Percentiles rank a stretch among this genome's conserved stretches.
Evolutionary conservation across 495 filamentous ascomycete genomes (phyloP).

Genomic region (Trichoderma erinaceum): DNA sequence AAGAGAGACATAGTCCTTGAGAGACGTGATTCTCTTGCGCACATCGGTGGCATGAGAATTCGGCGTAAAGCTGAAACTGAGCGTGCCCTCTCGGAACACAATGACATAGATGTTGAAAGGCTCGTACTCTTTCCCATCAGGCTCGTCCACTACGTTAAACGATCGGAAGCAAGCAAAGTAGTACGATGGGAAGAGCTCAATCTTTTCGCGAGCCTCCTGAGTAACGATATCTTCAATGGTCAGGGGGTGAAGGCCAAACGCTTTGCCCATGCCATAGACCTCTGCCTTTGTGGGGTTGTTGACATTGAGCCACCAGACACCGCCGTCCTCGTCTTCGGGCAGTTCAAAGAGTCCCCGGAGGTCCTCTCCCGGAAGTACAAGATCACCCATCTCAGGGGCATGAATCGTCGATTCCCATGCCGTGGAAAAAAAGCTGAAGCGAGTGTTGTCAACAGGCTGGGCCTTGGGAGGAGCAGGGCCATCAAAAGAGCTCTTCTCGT

Average conservation of each 20-base stretch:
- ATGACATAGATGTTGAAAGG: slow-evolving; percentile 95
- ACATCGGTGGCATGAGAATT: slow-evolving; percentile 83
- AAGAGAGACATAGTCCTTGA: slow-evolving; percentile 88
- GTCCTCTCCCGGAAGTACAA: slow-evolving; percentile 80
- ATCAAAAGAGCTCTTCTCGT: slow-evolving; percentile 29
- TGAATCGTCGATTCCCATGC: slow-evolving; percentile 87
- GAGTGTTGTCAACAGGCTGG: slow-evolving; percentile 48
- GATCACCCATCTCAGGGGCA: slow-evolving; percentile 76
- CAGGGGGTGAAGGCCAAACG: slow-evolving; percentile 88
- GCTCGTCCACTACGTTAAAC: slow-evolving; percentile 62
- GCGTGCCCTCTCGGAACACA: slow-evolving; percentile 89
- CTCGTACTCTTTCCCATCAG: slow-evolving; percentile 77
- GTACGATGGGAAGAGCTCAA: slow-evolving; percentile 93
- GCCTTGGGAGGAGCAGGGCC: slow-evolving; percentile 24
- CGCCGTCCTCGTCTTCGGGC: slow-evolving; percentile 57
- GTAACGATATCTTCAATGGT: slow-evolving; percentile 92
- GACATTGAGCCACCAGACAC: slow-evolving; percentile 95
- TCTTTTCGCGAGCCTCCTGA: slow-evolving; percentile 94
- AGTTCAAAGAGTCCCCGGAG: slow-evolving; percentile 85
- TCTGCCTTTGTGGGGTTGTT: slow-evolving; percentile 86
- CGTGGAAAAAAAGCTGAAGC: slow-evolving; percentile 95
- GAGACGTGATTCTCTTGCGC: slow-evolving; percentile 80
- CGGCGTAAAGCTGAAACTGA: slow-evolving; percentile 85
- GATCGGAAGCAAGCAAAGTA: slow-evolving; percentile 97
- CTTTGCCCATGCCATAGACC: slow-evolving; percentile 76